Evolutionary conservation across 1,284 basidiomycete species (phyloP), one percentile per base, ranked within the genome.

Genomic region (Moesziomyces parantarcticus): DNA sequence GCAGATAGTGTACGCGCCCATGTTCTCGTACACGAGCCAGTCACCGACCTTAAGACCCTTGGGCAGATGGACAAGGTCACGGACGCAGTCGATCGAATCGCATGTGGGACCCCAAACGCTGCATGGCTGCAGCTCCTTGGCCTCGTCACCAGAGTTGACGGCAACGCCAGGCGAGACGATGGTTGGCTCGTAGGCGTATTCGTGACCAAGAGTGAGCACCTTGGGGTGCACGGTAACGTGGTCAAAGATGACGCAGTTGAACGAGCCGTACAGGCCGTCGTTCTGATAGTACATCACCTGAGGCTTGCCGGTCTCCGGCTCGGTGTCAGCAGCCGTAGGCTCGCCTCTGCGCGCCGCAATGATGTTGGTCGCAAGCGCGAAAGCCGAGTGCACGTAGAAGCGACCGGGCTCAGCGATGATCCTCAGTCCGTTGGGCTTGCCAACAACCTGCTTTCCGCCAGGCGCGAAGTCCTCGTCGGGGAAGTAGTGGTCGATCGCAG

Each of bases 391-490:
- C 89, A 99, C 97, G 81, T 93, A 96, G 86, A 94, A 97, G 68
- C 97, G 86, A 44, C 97, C 97, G 5, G 97, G 97, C 86, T 99
- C 97, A 21, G 94, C 96, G 65, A 99, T 96, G 78, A 99, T 89
- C 83, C 89, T 89, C 67, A 99, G 86, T 4, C 88, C 87, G 46
- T 92, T 88, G 29, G 79, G 83, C 39, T 84, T 80, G 32, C 62
- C 65, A 9, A 75, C 65, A n/a, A 79, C 74, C 29, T 63, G 53
- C 41, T 56, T 60, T 21, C 81, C 81, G 3, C 79, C 80, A 18
- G 80, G 78, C 8, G 78, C 81, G 68, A 79, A 83, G 49, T 78
- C 74, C 32, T 70, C 64, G 77, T 91, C 88, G n/a, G 95, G 94
- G 85, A 99, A 99, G 84, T 93, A 90, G 43, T 86, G 82, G 73